Evolutionary conservation across 495 filamentous ascomycete genomes (phyloP), one percentile per base, ranked within the genome.

Genomic region (Podospora comata): DNA sequence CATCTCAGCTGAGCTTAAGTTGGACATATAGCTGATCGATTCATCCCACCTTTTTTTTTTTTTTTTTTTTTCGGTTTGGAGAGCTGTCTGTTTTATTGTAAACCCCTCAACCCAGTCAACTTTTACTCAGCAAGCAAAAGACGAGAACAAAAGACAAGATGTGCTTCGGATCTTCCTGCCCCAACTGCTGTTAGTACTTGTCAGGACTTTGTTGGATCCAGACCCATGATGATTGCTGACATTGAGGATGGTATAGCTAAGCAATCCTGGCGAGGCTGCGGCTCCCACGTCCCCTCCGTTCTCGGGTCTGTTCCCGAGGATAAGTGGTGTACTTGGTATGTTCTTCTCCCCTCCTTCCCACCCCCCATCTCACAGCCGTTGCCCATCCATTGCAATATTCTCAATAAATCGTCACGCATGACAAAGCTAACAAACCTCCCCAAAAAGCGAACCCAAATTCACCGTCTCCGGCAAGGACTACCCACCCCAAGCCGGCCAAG

Each of bases 181-280:
- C 77, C 20, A 78, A 74, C 27, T 81, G 79, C 75, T 74, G 79
- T 80, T 23, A 23, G 20, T 23, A 23, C 20, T 23, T 23, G 20
- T 23, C 20, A 23, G 20, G 20, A 23, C 20, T 23, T 23, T 23
- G 20, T 23, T 23, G 20, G 20, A 23, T 23, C 20, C 20, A 23
- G 20, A 23, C 20, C 20, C 20, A 1, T 23, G 23, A 44, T 64
- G 55, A 2, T 58, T 27, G n/a, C 34, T 39, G 16, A 64, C 64
- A 34, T 13, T 19, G 19, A 23, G 28, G 16, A 32, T 13, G 18
- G 23, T n/a, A 67, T 64, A 91, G 89, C 85, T 54, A 90, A 89
- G 78, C 76, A 82, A 74, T 79, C 86, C 62, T 91, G 89, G 89
- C 86, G 82, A 75, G 89, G 89, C 71, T 91, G 89, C 80, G 89